Percentiles rank a stretch among this genome's conserved stretches.
Conservation (phyloP, 73 alveolate species). For the Uronychia setigera region DNA sequence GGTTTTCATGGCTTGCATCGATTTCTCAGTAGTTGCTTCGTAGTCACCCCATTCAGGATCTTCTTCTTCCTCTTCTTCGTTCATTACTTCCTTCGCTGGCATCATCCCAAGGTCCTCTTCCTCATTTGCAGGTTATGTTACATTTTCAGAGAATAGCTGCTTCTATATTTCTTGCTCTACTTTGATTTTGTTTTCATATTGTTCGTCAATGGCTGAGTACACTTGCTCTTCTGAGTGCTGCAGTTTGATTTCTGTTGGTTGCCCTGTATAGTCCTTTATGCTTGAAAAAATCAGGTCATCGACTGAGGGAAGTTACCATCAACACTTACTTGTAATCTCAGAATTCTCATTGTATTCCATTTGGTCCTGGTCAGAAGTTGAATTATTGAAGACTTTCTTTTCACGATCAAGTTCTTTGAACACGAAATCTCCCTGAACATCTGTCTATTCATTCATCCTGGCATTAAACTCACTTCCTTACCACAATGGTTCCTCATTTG, state of each 20-base stretch:
- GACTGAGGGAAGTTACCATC: not conserved
- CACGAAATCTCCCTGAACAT: not conserved
- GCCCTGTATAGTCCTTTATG: not conserved
- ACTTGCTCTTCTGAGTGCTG: too few relatives aligned
- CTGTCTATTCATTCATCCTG: not conserved
- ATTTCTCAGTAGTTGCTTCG: not conserved
- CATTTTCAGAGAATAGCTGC: not conserved
- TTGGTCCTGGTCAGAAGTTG: not conserved
- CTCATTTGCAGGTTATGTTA: too few relatives aligned
- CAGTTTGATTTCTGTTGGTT: not conserved
- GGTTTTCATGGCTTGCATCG: not conserved
- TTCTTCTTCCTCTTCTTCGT: constrained; percentile 9
- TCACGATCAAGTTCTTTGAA: not conserved
- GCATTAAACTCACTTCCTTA: not conserved
- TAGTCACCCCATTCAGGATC: constrained; percentile 43
- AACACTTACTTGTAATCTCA: not conserved
- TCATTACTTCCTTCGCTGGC: constrained; percentile 11
- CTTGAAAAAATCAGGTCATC: not conserved
- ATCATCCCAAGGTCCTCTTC: constrained; percentile 15
- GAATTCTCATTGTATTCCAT: not conserved
- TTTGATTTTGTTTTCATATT: not conserved
- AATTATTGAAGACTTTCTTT: too few relatives aligned
- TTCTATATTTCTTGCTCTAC: not conserved
- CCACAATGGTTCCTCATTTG: not conserved
- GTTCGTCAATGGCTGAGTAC: not conserved